These are phyloP conservation scores for Gnetum montanum DNA, from an alignment of 75 land plant species.

Conservation along the genomic window DNA sequence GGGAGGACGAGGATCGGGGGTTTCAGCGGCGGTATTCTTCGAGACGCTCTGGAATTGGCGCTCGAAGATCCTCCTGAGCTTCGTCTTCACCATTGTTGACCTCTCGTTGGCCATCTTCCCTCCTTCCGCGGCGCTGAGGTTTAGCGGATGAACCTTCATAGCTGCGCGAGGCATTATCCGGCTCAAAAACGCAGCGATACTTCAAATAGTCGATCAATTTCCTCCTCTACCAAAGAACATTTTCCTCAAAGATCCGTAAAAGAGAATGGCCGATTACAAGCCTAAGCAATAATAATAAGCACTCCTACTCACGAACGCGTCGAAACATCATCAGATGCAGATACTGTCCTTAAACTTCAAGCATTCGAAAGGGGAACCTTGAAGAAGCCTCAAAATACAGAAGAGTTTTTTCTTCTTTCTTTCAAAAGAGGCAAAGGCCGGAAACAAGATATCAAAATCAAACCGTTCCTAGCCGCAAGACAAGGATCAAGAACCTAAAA, in stretches of 20 bases:
- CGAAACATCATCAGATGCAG: background rate
- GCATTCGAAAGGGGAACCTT: background rate
- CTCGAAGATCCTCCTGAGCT: conserved; percentile 48
- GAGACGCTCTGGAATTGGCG: conserved; percentile 36
- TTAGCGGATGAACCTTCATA: background rate
- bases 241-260: background rate
- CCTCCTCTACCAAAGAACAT: background rate
- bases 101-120: conserved; percentile 7
- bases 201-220: background rate
- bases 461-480: too few species aligned
- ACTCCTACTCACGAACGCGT: background rate
- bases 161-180: background rate
- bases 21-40: conserved; percentile 25
- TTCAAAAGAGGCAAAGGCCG: background rate
- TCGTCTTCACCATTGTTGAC: conserved; percentile 24
- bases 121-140: background rate
- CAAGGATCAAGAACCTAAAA: too few species aligned
- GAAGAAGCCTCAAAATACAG: background rate
- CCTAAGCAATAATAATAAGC: background rate
- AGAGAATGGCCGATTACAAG: background rate
- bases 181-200: background rate
- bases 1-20: conserved; percentile 1
- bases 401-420: background rate
- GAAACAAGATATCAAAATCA: background rate
- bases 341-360: background rate